These are phyloP conservation scores for Fusarium irregulare DNA, from an alignment of 2,329 filamentous ascomycete species.

Conservation along the genomic window DNA sequence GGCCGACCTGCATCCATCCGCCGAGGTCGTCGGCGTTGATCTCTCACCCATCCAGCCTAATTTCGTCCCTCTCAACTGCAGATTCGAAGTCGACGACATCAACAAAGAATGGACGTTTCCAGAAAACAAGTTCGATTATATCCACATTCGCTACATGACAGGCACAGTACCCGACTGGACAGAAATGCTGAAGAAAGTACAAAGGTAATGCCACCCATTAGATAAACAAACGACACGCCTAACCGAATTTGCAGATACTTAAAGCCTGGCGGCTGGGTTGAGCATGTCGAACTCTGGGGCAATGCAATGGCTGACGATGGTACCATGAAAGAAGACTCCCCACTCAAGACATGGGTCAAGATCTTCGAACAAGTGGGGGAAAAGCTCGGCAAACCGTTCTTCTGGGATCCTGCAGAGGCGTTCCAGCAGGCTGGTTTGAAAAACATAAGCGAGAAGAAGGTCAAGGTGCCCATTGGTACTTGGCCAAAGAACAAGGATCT, in stretches of 20 bases:
- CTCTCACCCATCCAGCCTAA: slow-evolving; percentile 27
- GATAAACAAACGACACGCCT: neutral
- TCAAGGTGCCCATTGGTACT: slow-evolving; percentile 41
- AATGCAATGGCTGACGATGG: slow-evolving; percentile 20
- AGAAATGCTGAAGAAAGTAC: slow-evolving; percentile 7
- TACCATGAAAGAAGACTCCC: slow-evolving; percentile 30
- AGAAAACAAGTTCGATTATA: slow-evolving; percentile 22
- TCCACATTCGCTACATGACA: slow-evolving; percentile 26
- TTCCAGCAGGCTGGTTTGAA: slow-evolving; percentile 14
- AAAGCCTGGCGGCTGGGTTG: slow-evolving; percentile 26
- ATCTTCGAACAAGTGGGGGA: slow-evolving; percentile 21
- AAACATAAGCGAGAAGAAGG: slow-evolving; percentile 19
- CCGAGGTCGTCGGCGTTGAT: slow-evolving; percentile 23
- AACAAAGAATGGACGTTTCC: slow-evolving; percentile 27
- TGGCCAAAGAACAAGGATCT: slow-evolving; percentile 49
- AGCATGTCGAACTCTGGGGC: slow-evolving; percentile 30
- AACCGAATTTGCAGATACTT: neutral
- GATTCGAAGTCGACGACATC: slow-evolving; percentile 30
- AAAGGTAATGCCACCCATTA: neutral
- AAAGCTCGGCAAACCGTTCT: slow-evolving; percentile 22
- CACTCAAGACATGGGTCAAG: slow-evolving; percentile 22
- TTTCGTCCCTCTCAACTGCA: slow-evolving; percentile 18
- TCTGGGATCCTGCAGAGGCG: slow-evolving; percentile 17
- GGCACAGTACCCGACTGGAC: slow-evolving; percentile 27
- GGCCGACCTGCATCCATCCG: slow-evolving; percentile 23